A percentile compares a stretch with the other conserved stretches of the same genome.
Evolutionary conservation across 129 eudicot genomes (phyloP).

Genomic region (Erigeron canadensis): DNA sequence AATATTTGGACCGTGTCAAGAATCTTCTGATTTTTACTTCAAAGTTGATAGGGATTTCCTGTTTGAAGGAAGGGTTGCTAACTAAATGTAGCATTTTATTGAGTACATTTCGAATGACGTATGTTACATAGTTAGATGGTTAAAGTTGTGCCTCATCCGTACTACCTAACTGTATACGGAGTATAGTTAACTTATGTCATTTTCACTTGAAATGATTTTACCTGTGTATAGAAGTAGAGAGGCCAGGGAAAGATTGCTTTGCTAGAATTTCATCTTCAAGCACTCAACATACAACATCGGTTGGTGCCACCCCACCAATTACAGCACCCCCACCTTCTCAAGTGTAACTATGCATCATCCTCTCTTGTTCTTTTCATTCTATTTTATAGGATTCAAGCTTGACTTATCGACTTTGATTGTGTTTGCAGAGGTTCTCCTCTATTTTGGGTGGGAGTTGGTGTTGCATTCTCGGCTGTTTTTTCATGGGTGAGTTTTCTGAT

Average conservation of each 20-base stretch:
- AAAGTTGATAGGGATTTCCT: too few relatives aligned
- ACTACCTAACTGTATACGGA: background rate
- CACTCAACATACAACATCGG: conserved; percentile 66
- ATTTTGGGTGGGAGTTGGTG: conserved; percentile 97
- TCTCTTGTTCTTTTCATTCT: background rate
- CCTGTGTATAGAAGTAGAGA: conserved; percentile 37
- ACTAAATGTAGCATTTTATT: background rate
- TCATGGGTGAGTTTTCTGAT: conserved; percentile 62
- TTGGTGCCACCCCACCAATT: conserved; percentile 66
- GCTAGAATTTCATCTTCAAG: conserved; percentile 64
- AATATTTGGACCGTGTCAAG: too few relatives aligned
- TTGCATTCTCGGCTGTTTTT: conserved; percentile 83
- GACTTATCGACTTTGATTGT: conserved; percentile 24
- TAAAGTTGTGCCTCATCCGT: background rate
- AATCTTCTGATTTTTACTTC: too few relatives aligned
- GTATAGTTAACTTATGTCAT: background rate
- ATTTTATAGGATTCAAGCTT: conserved; percentile 11
- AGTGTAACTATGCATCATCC: conserved; percentile 46
- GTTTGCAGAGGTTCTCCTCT: conserved; percentile 80
- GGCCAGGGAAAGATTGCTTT: conserved; percentile 47
- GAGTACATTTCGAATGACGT: background rate
- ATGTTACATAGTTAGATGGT: background rate
- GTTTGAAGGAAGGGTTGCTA: too few relatives aligned
- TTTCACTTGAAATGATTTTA: conserved; percentile 9
- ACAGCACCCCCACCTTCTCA: conserved; percentile 81